A percentile compares a stretch with the other conserved stretches of the same genome.
phyloP scores from a whole-genome alignment of 768 basidiomycete species.

The Suillus decipiens region DNA sequence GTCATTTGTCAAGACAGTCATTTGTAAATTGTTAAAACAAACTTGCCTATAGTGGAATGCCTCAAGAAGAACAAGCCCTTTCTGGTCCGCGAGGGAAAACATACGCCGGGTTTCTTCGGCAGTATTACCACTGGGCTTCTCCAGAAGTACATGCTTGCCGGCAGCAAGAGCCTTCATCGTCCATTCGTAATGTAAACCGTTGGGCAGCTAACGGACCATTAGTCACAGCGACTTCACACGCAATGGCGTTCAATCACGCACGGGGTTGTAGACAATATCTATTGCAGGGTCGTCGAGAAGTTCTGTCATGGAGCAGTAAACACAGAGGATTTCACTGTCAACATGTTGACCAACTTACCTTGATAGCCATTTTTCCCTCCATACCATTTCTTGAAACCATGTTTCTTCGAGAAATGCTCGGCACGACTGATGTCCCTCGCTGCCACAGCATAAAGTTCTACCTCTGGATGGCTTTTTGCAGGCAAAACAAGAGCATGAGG shows the following conservation, averaged over 20 bases:
- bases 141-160: slow-evolving; percentile 66
- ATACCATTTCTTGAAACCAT: slow-evolving; percentile 53
- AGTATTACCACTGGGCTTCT: slow-evolving; percentile 57
- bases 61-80: slow-evolving; percentile 56
- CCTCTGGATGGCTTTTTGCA: slow-evolving; percentile 55
- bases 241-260: slow-evolving; percentile 24
- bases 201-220: slow-evolving; percentile 45
- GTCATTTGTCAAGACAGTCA: slow-evolving; percentile 10
- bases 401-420: slow-evolving; percentile 52
- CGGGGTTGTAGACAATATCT: slow-evolving; percentile 60
- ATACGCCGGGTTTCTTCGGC: slow-evolving; percentile 54
- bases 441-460: slow-evolving; percentile 56
- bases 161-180: slow-evolving; percentile 60
- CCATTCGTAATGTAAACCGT: slow-evolving; percentile 66
- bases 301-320: slow-evolving; percentile 28
- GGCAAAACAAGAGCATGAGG: slow-evolving; percentile 53
- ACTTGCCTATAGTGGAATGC: slow-evolving; percentile 59
- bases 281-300: slow-evolving; percentile 56
- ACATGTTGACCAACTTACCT: slow-evolving; percentile 32
- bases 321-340: neutral
- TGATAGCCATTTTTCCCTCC: slow-evolving; percentile 52
- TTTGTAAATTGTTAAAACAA: neutral
- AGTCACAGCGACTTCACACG: neutral
- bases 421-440: slow-evolving; percentile 54
- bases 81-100: slow-evolving; percentile 49